phyloP scores from a whole-genome alignment of 139 green algal genomes.

The Chara braunii region DNA sequence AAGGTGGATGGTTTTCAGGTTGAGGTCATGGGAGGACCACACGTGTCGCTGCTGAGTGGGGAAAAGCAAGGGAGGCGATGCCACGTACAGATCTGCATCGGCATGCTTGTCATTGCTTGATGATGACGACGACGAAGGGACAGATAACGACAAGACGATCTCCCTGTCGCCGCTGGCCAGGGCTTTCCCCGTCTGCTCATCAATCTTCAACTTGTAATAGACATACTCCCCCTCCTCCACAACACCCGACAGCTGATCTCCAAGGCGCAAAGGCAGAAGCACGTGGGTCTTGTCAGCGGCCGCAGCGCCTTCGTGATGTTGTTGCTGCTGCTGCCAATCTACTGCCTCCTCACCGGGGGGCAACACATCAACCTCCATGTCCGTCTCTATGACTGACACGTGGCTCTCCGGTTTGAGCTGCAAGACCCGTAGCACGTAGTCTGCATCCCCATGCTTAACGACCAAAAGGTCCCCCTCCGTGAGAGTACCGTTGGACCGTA shows the following conservation, averaged over 20 bases:
- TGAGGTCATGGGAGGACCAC: conserved; percentile 17
- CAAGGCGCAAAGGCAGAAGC: neutral
- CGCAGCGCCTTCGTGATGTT: neutral
- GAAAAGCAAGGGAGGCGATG: conserved; percentile 19
- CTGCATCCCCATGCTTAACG: conserved; percentile 12
- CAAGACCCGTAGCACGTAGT: conserved; percentile 32
- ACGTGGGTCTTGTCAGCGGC: neutral
- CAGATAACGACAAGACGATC: neutral
- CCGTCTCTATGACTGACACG: conserved; percentile 35
- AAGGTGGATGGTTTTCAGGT: conserved; percentile 16
- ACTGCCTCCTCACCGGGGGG: neutral
- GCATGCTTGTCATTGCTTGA: neutral
- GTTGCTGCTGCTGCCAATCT: neutral
- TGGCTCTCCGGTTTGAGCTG: conserved; percentile 11
- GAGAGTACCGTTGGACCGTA: conserved; percentile 22
- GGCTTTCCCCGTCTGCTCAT: too few relatives aligned
- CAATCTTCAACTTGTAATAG: conserved; percentile 29
- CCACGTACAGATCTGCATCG: conserved; percentile 34
- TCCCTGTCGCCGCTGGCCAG: too few relatives aligned
- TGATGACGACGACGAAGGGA: too few relatives aligned
- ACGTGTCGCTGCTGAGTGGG: conserved; percentile 12
- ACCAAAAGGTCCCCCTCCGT: conserved; percentile 25
- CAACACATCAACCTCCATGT: conserved; percentile 34
- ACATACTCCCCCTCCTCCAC: conserved; percentile 23
- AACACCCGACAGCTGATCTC: conserved; percentile 8